Conservation (phyloP, 192 early-diverging fungal genomes). For the Dissophora ornata region DNA sequence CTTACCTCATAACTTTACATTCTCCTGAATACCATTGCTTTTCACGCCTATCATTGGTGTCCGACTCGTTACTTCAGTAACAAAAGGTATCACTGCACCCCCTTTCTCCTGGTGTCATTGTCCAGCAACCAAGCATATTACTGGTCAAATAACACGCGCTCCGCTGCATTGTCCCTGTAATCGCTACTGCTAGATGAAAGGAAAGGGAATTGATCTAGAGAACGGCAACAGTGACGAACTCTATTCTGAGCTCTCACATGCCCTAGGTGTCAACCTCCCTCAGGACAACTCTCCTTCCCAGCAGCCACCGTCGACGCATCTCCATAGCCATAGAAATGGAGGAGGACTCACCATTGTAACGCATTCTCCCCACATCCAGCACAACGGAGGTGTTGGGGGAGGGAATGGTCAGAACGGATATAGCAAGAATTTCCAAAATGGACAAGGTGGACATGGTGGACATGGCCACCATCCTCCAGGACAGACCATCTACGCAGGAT, state of each 20-base stretch:
- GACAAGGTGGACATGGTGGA: neutral
- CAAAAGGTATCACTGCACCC: too few species aligned
- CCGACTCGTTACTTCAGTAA: too few species aligned
- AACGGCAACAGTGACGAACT: slow-evolving; percentile 46
- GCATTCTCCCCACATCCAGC: slow-evolving; percentile 4
- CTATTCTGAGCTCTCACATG: slow-evolving; percentile 39
- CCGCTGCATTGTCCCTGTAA: neutral
- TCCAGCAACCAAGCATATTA: too few species aligned
- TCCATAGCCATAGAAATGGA: slow-evolving; percentile 13
- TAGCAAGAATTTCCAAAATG: slow-evolving; percentile 1
- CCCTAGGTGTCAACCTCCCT: slow-evolving; percentile 36
- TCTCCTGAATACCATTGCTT: too few species aligned
- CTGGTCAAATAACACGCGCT: too few species aligned
- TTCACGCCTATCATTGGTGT: too few species aligned
- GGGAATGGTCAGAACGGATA: slow-evolving; percentile 6
- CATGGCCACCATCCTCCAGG: too few species aligned
- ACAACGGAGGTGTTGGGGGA: neutral
- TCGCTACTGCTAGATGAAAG: slow-evolving; percentile 20
- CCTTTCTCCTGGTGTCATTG: too few species aligned
- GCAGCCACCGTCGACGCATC: too few species aligned
- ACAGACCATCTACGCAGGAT: too few species aligned
- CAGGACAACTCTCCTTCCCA: slow-evolving; percentile 1
- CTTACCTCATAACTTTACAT: neutral
- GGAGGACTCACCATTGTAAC: slow-evolving; percentile 31
- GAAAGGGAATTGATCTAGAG: slow-evolving; percentile 35